Evolutionary conservation across 768 basidiomycete species (phyloP).

Genomic region (Lentinula detonsa): DNA sequence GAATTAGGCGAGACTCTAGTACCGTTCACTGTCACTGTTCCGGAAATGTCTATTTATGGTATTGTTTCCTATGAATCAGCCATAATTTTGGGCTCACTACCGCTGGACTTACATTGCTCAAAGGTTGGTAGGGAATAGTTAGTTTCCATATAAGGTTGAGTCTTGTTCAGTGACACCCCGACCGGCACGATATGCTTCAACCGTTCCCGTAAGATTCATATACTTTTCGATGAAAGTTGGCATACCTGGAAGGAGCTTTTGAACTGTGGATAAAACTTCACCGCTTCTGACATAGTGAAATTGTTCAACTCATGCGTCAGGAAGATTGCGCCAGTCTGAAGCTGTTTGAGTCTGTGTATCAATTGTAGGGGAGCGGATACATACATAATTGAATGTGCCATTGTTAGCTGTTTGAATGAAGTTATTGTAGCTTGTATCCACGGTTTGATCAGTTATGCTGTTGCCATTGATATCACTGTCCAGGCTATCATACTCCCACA

Average conservation of each 20-base stretch:
- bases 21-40: background rate
- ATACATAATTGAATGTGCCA: conserved; percentile 34
- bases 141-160: conserved; percentile 46
- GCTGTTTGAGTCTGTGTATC: background rate
- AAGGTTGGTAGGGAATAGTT: conserved; percentile 38
- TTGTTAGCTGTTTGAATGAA: conserved; percentile 42
- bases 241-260: conserved; percentile 40
- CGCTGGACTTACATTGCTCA: conserved; percentile 33
- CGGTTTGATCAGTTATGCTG: conserved; percentile 30
- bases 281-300: conserved; percentile 55
- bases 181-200: conserved; percentile 45
- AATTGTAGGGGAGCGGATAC: conserved; percentile 4
- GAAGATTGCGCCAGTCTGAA: conserved; percentile 43
- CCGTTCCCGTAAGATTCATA: background rate
- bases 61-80: too few relatives aligned
- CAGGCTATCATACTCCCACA: conserved; percentile 78
- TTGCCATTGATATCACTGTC: background rate
- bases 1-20: background rate
- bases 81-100: too few relatives aligned
- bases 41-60: background rate
- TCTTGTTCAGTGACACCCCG: conserved; percentile 43
- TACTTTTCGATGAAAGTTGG: background rate
- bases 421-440: conserved; percentile 47
- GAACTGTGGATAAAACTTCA: conserved; percentile 43
- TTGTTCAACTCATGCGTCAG: conserved; percentile 56